Evolutionary conservation across 768 basidiomycete species (phyloP), one percentile per base, ranked within the genome.

Genomic region (Tylopilus balloui): DNA sequence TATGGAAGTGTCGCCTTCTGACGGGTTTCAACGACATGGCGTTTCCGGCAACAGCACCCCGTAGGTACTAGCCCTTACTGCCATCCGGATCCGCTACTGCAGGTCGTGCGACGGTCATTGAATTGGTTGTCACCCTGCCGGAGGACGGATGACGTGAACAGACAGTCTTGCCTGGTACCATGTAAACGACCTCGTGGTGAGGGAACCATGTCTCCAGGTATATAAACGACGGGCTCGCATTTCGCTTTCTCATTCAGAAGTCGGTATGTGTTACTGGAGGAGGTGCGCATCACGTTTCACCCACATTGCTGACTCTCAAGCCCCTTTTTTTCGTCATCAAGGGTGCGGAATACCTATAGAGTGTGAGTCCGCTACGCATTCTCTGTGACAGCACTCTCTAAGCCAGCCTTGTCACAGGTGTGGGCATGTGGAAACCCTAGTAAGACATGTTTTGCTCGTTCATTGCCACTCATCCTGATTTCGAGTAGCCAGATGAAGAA

Each of bases 201-300:
- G 53, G 60, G 60, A 55, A 48, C 53, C 59, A 29, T 47, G 48
- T 45, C 50, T 58, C 51, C 38, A 61, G 43, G 54, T 66, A 66
- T 66, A 66, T 67, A 66, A 65, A 54, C 51, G 48, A 53, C 29
- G 27, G 40, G 29, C 43, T 38, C 13, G 35, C 45, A 40, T 40
- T 34, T 34, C 38, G 20, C 21, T 37, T 24, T 35, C 43, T 32
- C 51, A 47, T 27, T 52, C 53, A 47, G 51, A n/a, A 13, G 37
- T 55, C 48, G 36, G 21, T 19, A 83, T 83, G 81, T 83, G 81
- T 67, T 78, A 76, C 61, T 81, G 72, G 70, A 75, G 81, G 60
- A 73, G 78, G 81, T 81, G 54, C 69, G 79, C 60, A 17, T 38
- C 36, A 27, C 42, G 27, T 43, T 29, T 42, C 15, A 24, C 42